Evolutionary conservation across 257 asterid genomes (phyloP), one percentile per base, ranked within the genome.

Genomic region (Fraxinus cuspidata): DNA sequence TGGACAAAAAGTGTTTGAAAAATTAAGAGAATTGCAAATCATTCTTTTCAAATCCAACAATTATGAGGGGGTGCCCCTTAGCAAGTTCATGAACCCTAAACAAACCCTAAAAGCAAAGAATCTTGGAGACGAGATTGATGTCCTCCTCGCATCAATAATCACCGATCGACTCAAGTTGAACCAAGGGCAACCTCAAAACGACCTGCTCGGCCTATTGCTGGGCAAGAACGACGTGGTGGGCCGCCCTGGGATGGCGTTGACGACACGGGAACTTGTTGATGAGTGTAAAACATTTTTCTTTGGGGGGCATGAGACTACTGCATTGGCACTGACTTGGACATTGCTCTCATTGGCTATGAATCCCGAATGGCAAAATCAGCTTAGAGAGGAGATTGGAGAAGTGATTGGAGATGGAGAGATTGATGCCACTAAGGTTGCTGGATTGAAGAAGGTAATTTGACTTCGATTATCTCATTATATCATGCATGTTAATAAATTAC

Each of bases 271-370:
- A 63, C 66, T 92, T 38, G 94, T 92, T 80, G 99, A 95, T 37
- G 98, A 95, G 51, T 90, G 99, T 87, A 95, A 95, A 84, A 92
- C 99, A 7, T 91, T 95, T 70, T 95, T 95, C 87, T 95, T 95
- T 18, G 99, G 80, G 0, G 98, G 99, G 0, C 96, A 93, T 15
- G 99, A 95, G 82, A 95, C 99, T 15, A 93, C 97, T 0, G 97
- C 99, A 21, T 51, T 95, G 76, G 87, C 90, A 18, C 88, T 95
- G 70, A 86, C 93, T 13, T 93, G 98, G 98, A 90, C 97, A 1
- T 42, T 93, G 83, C 85, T 95, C 49, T 85, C 89, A 34, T 84
- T 95, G 37, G 97, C 89, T 73, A 3, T 77, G 40, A 90, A 95
- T 49, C 92, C 97, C 0, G 82, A 86, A 37, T 95, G 99, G 99